phyloP scores from a whole-genome alignment of 23 red algal genomes.

The Rhodosorus marinus region DNA sequence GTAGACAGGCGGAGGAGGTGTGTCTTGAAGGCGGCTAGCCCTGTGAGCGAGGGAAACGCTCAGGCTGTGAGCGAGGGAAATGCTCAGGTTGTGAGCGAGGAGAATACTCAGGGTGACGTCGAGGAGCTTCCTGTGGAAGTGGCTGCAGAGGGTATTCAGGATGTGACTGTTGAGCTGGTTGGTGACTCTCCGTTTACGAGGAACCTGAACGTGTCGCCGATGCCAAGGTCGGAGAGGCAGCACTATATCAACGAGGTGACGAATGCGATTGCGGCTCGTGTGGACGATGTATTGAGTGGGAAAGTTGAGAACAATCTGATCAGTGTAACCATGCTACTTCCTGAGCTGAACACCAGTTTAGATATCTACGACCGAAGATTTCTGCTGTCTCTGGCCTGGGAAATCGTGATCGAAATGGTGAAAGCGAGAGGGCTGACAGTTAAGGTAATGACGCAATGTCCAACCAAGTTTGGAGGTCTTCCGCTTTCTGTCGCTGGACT shows the following conservation, averaged over 20 bases:
- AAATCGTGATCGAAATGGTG: constrained; percentile 11
- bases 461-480: constrained; percentile 28
- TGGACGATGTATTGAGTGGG: not conserved
- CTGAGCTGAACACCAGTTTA: constrained; percentile 47
- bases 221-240: not conserved
- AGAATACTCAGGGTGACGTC: too few species aligned
- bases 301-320: not conserved
- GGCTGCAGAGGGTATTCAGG: too few species aligned
- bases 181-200: not conserved
- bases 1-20: too few species aligned
- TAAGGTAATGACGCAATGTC: constrained; percentile 35
- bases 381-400: constrained; percentile 34
- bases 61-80: too few species aligned
- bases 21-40: too few species aligned
- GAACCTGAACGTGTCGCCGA: not conserved
- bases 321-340: constrained; percentile 34
- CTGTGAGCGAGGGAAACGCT: too few species aligned
- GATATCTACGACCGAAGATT: constrained; percentile 90
- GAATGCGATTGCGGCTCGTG: not conserved
- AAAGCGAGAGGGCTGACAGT: not conserved
- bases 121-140: too few species aligned
- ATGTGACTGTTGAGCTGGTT: not conserved
- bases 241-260: not conserved
- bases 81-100: too few species aligned
- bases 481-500: constrained; percentile 67